Evolutionary conservation across 345 rosid genomes (phyloP).

Genomic region (Linum usitatissimum): DNA sequence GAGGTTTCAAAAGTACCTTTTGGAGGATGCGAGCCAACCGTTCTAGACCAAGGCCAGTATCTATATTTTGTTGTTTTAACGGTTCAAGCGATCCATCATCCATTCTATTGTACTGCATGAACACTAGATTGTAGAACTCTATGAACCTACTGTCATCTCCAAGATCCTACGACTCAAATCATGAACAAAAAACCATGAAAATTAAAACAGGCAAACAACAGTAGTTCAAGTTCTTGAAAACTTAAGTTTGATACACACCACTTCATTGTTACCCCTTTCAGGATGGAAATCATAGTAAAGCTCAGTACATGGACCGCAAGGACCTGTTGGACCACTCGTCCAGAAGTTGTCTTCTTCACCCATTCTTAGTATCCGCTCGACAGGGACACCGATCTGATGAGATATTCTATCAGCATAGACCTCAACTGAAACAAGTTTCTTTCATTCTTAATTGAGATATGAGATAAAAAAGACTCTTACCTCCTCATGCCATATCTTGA

Average conservation of each 20-base stretch:
- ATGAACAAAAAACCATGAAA: neutral
- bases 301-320: slow-evolving; percentile 98
- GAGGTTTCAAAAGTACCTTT: slow-evolving; percentile 27
- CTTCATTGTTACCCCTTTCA: slow-evolving; percentile 52
- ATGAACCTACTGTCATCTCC: slow-evolving; percentile 88
- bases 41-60: slow-evolving; percentile 93
- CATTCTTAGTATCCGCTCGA: slow-evolving; percentile 72
- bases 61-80: slow-evolving; percentile 80
- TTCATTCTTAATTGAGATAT: too few species aligned
- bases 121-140: slow-evolving; percentile 91
- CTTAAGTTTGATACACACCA: slow-evolving; percentile 21
- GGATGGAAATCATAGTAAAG: slow-evolving; percentile 86
- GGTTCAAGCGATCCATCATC: slow-evolving; percentile 80
- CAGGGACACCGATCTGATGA: slow-evolving; percentile 68
- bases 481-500: slow-evolving; percentile 76
- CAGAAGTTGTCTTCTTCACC: slow-evolving; percentile 93
- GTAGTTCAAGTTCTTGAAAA: too few species aligned
- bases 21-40: slow-evolving; percentile 89
- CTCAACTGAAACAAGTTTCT: slow-evolving; percentile 6
- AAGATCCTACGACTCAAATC: slow-evolving; percentile 44
- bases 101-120: slow-evolving; percentile 85
- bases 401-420: slow-evolving; percentile 4
- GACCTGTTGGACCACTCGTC: slow-evolving; percentile 89
- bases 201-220: neutral
- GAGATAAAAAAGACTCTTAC: slow-evolving; percentile 18